Percentiles rank a stretch among this genome's conserved stretches.
phyloP scores from a whole-genome alignment of 495 filamentous ascomycete genomes.

The Hypoxylon lienhwacheense region DNA sequence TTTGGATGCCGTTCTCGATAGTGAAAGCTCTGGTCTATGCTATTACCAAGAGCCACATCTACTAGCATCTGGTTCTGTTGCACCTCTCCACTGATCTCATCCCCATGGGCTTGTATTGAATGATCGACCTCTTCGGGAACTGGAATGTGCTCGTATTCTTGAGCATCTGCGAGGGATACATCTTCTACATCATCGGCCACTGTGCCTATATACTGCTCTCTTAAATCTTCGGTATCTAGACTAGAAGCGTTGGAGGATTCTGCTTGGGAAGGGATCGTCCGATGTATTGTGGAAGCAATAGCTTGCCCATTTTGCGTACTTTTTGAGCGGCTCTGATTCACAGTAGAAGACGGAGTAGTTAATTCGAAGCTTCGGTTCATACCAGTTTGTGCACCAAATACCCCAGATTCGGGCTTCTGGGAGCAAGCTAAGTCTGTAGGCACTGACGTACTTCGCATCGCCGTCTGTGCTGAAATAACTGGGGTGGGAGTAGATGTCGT shows the following conservation, averaged over 20 bases:
- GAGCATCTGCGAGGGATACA: neutral
- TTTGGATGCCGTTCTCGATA: conserved; percentile 33
- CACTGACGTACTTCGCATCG: conserved; percentile 8
- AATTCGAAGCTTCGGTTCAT: conserved; percentile 32
- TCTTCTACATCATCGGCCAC: neutral
- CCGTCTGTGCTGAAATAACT: neutral
- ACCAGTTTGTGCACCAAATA: neutral
- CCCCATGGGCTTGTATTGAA: neutral
- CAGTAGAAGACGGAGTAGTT: conserved; percentile 31
- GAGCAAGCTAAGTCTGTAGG: neutral
- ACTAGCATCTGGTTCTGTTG: neutral
- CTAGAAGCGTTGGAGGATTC: neutral
- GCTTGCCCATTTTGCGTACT: neutral
- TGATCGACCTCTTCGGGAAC: neutral
- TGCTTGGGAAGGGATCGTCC: neutral
- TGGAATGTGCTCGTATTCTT: neutral
- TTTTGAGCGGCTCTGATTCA: conserved; percentile 7
- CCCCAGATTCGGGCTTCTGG: neutral
- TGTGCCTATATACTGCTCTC: neutral
- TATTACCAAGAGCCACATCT: conserved; percentile 12
- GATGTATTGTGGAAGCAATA: neutral
- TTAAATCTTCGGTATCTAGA: neutral
- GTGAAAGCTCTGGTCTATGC: conserved; percentile 36
- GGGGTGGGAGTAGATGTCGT: conserved; percentile 30
- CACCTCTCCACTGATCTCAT: neutral